Evolutionary conservation across 192 early-diverging fungal species (phyloP).

Genomic region (Backusella circina): DNA sequence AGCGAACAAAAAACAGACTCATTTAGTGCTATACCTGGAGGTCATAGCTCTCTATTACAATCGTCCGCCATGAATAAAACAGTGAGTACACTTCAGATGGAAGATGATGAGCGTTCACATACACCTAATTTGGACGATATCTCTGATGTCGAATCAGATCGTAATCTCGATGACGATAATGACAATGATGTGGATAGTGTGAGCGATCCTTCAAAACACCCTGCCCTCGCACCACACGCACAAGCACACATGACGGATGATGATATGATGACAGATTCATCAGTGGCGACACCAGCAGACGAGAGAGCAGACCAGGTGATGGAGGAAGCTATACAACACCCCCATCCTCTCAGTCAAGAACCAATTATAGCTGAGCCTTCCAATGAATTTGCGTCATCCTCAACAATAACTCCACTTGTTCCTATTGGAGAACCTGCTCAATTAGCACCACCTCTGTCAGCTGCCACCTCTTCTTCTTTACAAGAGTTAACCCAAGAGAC

Average conservation of each 20-base stretch:
- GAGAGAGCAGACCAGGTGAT: background rate
- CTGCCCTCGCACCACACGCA: slow-evolving; percentile 20
- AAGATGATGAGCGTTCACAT: slow-evolving; percentile 4
- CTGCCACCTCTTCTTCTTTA: background rate
- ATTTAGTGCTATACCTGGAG: slow-evolving; percentile 4
- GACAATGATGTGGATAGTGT: slow-evolving; percentile 12
- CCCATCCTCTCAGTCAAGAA: slow-evolving; percentile 9
- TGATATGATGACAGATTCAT: slow-evolving; percentile 9
- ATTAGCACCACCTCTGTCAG: background rate
- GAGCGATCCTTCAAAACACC: slow-evolving; percentile 23
- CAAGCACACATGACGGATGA: slow-evolving; percentile 18
- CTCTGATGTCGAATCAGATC: slow-evolving; percentile 13
- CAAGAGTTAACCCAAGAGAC: background rate
- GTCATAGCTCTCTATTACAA: slow-evolving; percentile 1
- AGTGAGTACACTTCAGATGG: background rate
- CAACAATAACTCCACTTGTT: background rate
- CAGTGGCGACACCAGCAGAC: background rate
- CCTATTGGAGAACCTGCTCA: background rate
- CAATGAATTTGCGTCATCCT: background rate
- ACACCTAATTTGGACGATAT: slow-evolving; percentile 13
- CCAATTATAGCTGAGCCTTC: background rate
- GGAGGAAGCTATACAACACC: background rate
- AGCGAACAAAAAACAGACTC: background rate
- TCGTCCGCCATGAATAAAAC: background rate
- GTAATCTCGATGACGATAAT: background rate